phyloP scores from a whole-genome alignment of 148 eudicot species.

The Nepenthes gracilis region DNA sequence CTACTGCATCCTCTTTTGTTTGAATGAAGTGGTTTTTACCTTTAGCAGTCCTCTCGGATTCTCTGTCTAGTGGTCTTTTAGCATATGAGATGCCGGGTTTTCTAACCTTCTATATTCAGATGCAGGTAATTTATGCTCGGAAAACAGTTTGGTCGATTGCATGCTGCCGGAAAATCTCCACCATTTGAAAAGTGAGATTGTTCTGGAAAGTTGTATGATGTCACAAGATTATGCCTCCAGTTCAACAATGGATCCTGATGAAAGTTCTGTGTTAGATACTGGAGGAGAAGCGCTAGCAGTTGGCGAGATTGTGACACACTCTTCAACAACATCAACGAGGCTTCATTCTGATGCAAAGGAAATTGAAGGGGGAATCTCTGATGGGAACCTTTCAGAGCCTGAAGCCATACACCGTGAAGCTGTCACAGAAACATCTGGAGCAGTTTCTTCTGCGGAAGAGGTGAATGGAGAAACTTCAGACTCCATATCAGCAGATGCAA shows the following conservation, averaged over 20 bases:
- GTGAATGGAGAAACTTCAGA: constrained; percentile 10
- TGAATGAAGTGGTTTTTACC: too few relatives aligned
- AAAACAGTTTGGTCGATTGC: constrained; percentile 8
- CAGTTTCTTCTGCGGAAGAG: constrained; percentile 6
- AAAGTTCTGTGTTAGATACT: constrained; percentile 8
- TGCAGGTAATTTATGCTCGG: constrained; percentile 19
- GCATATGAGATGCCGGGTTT: too few relatives aligned
- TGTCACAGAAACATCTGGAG: constrained; percentile 13
- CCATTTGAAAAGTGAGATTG: constrained; percentile 8
- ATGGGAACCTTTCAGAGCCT: background rate
- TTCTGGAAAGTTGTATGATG: constrained; percentile 9
- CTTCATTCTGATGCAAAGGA: constrained; percentile 12
- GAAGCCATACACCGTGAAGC: constrained; percentile 4
- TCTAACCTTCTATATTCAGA: background rate
- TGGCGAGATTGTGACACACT: constrained; percentile 5
- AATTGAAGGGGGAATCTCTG: background rate
- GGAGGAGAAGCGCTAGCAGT: constrained; percentile 16
- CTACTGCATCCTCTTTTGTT: too few relatives aligned
- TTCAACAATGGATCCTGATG: constrained; percentile 6
- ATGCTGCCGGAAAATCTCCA: constrained; percentile 7
- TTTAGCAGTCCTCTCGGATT: too few relatives aligned
- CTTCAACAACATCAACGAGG: constrained; percentile 3
- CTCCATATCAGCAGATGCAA: constrained; percentile 5
- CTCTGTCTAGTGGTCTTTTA: too few relatives aligned
- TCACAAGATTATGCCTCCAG: constrained; percentile 11